Percentiles rank a stretch among this genome's conserved stretches.
Conservation (phyloP, 257 asterid species). For the Avicennia marina region DNA sequence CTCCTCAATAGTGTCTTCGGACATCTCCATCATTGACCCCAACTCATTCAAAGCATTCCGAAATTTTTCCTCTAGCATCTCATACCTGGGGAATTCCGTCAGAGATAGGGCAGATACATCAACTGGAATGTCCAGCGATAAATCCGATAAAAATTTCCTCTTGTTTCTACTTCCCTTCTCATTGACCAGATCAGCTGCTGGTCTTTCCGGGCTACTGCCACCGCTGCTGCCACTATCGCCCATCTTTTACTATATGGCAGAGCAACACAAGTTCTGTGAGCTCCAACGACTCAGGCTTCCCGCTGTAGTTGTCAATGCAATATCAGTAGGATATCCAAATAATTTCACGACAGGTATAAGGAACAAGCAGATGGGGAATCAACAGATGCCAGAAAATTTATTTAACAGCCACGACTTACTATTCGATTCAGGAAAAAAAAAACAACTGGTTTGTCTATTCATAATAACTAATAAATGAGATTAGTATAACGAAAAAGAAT, state of each 20-base stretch:
- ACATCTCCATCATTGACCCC: constrained; percentile 26
- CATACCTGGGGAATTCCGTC: constrained; percentile 53
- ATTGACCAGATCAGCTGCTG: constrained; percentile 16
- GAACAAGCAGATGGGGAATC: background rate
- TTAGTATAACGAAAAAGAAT: too few relatives aligned
- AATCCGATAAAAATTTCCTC: constrained; percentile 51
- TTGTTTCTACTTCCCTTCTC: constrained; percentile 58
- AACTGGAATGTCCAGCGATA: constrained; percentile 24
- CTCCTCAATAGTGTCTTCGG: constrained; percentile 21
- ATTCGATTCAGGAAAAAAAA: too few relatives aligned
- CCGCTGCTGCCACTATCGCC: constrained; percentile 24
- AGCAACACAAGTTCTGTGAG: background rate
- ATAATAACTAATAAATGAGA: too few relatives aligned
- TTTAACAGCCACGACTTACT: too few relatives aligned
- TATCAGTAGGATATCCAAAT: constrained; percentile 6
- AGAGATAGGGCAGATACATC: constrained; percentile 33
- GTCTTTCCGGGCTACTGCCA: constrained; percentile 26
- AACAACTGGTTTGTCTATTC: too few relatives aligned
- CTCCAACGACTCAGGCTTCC: background rate
- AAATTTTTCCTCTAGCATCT: constrained; percentile 40
- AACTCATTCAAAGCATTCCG: constrained; percentile 24
- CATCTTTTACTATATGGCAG: constrained; percentile 26
- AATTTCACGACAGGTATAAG: background rate
- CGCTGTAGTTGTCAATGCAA: background rate
- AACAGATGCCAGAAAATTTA: background rate